These are phyloP conservation scores for Mucuna pruriens DNA, from an alignment of 306 rosid species.

Conservation along the genomic window DNA sequence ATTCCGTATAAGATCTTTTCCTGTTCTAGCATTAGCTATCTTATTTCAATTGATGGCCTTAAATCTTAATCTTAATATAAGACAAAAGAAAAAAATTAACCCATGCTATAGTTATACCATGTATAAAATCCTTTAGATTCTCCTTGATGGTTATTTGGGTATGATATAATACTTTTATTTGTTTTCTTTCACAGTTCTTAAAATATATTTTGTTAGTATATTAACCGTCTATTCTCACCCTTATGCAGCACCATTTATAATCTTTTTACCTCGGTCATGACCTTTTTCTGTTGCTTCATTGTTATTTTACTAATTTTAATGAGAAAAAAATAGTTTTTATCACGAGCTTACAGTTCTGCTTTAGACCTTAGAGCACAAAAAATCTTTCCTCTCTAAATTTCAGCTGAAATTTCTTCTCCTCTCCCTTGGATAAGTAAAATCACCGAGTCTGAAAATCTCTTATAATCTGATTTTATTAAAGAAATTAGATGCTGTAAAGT, in stretches of 20 bases:
- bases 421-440: slow-evolving; percentile 2
- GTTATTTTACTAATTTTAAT: neutral
- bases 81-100: slow-evolving; percentile 29
- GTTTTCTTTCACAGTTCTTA: neutral
- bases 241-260: slow-evolving; percentile 17
- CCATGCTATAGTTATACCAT: slow-evolving; percentile 18
- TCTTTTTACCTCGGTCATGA: neutral
- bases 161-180: neutral
- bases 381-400: slow-evolving; percentile 7
- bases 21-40: slow-evolving; percentile 18
- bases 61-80: neutral
- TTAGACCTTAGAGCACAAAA: slow-evolving; percentile 7
- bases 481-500: slow-evolving; percentile 9
- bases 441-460: neutral
- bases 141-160: slow-evolving; percentile 28
- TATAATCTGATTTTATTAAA: neutral
- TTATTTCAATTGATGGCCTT: no score
- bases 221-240: neutral
- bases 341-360: neutral
- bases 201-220: slow-evolving; percentile 21
- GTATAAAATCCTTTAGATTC: slow-evolving; percentile 4
- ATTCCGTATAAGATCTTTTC: neutral
- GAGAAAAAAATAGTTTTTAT: neutral
- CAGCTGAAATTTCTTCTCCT: neutral
- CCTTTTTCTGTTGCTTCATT: slow-evolving; percentile 17